phyloP scores from a whole-genome alignment of 495 filamentous ascomycete genomes.

The Lineolata rhizophorae region DNA sequence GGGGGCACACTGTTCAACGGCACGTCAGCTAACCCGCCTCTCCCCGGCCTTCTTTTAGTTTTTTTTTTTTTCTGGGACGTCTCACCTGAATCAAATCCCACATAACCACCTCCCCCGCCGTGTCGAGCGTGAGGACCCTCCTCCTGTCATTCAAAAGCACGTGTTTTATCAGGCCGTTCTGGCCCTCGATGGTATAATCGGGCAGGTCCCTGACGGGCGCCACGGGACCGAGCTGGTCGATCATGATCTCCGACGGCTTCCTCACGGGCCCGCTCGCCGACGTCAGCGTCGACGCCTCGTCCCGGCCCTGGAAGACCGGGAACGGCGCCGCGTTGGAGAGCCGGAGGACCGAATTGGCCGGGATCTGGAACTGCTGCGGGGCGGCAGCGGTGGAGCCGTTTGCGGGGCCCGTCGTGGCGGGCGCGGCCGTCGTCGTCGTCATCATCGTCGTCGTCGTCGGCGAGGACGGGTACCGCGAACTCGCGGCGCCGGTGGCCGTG shows the following conservation, averaged over 20 bases:
- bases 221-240: conserved; percentile 4
- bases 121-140: conserved; percentile 77
- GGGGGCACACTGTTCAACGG: conserved; percentile 44
- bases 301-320: conserved; percentile 26
- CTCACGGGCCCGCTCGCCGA: conserved; percentile 27
- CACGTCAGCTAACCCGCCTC: conserved; percentile 1
- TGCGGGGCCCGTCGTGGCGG: conserved; percentile 6
- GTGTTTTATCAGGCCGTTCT: conserved; percentile 88
- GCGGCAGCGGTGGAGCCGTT: no score
- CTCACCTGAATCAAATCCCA: conserved; percentile 79
- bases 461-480: conserved; percentile 9
- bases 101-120: conserved; percentile 82
- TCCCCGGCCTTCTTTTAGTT: no score
- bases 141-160: conserved; percentile 77
- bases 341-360: conserved; percentile 48
- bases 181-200: conserved; percentile 76
- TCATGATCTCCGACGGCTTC: conserved; percentile 22
- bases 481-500: neutral
- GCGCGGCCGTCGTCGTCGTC: conserved; percentile 3
- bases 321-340: conserved; percentile 70
- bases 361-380: conserved; percentile 39
- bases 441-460: no score
- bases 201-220: conserved; percentile 23
- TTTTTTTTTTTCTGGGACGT: no score
- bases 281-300: conserved; percentile 26